A percentile compares a stretch with the other conserved stretches of the same genome.
These are phyloP conservation scores for Fusarium torulosum DNA, from an alignment of 2,329 filamentous ascomycete species.

Conservation along the genomic window DNA sequence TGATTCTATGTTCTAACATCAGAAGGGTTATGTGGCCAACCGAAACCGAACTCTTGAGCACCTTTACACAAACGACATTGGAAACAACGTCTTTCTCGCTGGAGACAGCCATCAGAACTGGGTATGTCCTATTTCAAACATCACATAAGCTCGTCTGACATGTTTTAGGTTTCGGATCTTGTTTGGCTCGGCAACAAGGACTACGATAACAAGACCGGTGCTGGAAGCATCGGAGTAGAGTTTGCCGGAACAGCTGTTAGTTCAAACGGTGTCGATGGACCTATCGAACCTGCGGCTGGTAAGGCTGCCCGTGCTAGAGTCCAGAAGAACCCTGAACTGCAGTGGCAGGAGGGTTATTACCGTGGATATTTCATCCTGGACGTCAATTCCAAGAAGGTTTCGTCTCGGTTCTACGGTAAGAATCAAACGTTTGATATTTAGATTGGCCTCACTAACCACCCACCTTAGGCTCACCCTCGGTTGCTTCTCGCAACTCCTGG, in stretches of 20 bases:
- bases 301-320: slow-evolving; percentile 27
- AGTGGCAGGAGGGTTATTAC: slow-evolving; percentile 81
- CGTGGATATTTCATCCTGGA: slow-evolving; percentile 78
- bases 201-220: slow-evolving; percentile 67
- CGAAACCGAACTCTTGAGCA: slow-evolving; percentile 77
- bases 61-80: slow-evolving; percentile 75
- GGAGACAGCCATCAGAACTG: slow-evolving; percentile 71
- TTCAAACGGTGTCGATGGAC: slow-evolving; percentile 46
- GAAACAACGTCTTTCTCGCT: slow-evolving; percentile 79
- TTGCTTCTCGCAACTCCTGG: slow-evolving; percentile 69
- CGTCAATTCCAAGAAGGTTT: slow-evolving; percentile 66
- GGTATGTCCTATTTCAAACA: background rate
- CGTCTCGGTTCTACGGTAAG: slow-evolving; percentile 72
- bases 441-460: background rate
- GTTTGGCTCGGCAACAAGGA: slow-evolving; percentile 67
- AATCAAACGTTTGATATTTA: background rate
- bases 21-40: slow-evolving; percentile 73
- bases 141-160: background rate
- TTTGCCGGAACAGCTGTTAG: slow-evolving; percentile 75
- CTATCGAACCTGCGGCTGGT: slow-evolving; percentile 60
- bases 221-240: slow-evolving; percentile 70
- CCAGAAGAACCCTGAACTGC: slow-evolving; percentile 70
- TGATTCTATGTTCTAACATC: background rate
- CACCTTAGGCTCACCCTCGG: slow-evolving; percentile 59
- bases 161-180: slow-evolving; percentile 66